Conservation (phyloP, 805 yeast genomes). For the Candida andamanensis region DNA sequence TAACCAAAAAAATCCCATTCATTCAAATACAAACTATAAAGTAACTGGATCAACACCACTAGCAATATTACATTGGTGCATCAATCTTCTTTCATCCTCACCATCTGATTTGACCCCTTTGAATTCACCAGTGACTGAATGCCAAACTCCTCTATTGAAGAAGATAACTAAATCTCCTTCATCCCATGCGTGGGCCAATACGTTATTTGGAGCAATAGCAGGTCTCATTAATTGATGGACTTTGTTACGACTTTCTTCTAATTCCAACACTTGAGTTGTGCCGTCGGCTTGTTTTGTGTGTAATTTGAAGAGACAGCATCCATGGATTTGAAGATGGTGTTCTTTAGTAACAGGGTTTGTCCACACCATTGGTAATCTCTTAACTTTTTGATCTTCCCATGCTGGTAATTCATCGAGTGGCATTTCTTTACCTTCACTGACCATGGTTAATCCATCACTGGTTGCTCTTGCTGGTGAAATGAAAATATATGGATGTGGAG, state of each 20-base stretch:
- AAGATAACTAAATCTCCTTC: constrained; percentile 83
- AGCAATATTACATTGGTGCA: constrained; percentile 94
- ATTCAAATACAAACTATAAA: background rate
- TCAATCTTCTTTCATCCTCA: constrained; percentile 70
- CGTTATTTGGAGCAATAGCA: constrained; percentile 65
- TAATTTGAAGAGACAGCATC: constrained; percentile 74
- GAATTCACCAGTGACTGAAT: constrained; percentile 87
- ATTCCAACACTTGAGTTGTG: constrained; percentile 40
- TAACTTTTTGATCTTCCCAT: constrained; percentile 78
- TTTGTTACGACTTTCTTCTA: constrained; percentile 69
- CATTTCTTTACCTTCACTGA: constrained; percentile 68
- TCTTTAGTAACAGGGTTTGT: constrained; percentile 82
- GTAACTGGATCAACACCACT: constrained; percentile 62
- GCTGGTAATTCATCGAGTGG: constrained; percentile 65
- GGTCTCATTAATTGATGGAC: constrained; percentile 80
- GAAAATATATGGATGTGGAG: constrained; percentile 89
- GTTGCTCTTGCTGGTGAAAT: constrained; percentile 79
- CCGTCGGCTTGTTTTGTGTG: constrained; percentile 52
- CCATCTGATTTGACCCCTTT: constrained; percentile 36
- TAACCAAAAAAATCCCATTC: no score
- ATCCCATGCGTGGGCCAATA: constrained; percentile 79
- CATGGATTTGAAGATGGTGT: constrained; percentile 83
- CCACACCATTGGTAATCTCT: constrained; percentile 84
- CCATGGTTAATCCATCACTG: constrained; percentile 83
- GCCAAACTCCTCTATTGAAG: constrained; percentile 88